Evolutionary conservation across 768 basidiomycete species (phyloP).

Genomic region (Pholiota conissans): DNA sequence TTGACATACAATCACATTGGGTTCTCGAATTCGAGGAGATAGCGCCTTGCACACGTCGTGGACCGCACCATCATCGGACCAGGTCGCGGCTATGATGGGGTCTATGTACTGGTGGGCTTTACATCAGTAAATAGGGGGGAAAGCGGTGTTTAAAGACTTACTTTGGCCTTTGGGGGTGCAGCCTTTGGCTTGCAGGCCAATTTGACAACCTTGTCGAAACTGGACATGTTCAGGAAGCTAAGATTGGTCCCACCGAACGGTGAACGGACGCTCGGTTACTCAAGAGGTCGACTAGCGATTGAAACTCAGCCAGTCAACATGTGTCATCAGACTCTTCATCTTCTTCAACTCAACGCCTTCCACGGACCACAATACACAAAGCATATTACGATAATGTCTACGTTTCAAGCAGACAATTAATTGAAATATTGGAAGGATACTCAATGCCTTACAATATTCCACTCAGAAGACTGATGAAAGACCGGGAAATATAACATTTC

Average conservation of each 20-base stretch:
- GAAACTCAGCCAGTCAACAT: conserved; percentile 34
- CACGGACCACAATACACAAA: background rate
- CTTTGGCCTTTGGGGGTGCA: conserved; percentile 94
- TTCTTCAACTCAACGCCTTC: background rate
- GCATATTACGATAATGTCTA: background rate
- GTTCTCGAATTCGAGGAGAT: conserved; percentile 81
- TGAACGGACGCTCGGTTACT: conserved; percentile 3
- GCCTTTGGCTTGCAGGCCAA: conserved; percentile 97
- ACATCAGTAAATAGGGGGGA: conserved; percentile 6
- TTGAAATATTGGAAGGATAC: too few species aligned
- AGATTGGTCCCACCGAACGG: conserved; percentile 15
- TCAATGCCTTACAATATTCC: too few species aligned
- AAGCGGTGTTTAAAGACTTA: conserved; percentile 24
- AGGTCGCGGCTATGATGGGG: conserved; percentile 95
- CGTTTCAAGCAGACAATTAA: too few species aligned
- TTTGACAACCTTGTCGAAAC: conserved; percentile 91
- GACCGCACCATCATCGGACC: conserved; percentile 90
- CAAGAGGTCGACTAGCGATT: conserved; percentile 12
- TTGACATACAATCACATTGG: conserved; percentile 79
- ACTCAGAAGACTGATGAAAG: too few species aligned
- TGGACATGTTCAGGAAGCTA: conserved; percentile 52
- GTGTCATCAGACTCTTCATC: background rate
- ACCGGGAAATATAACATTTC: too few species aligned
- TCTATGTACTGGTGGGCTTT: conserved; percentile 77
- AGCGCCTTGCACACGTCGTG: conserved; percentile 93